Base-by-base conservation (phyloP, 2,329 filamentous ascomycete species). In the Talaromyces sp. region DNA sequence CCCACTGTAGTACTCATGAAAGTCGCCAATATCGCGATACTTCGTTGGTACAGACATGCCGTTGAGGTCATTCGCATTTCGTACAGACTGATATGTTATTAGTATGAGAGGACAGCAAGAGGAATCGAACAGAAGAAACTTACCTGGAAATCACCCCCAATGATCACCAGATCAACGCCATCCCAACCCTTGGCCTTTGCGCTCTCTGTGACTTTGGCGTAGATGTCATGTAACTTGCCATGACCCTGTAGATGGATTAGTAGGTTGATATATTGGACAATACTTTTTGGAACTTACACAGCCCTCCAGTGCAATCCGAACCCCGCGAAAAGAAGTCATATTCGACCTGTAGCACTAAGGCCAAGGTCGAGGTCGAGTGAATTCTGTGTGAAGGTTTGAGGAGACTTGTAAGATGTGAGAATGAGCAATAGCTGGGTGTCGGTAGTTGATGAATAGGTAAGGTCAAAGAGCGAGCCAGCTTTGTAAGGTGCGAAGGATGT, bases 91-190 rank as follows among this genome's bases (percentile, higher is more conserved):
- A 68, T 34, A 69, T n/a, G 58, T 29, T 36, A 43, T 67, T 60
- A 69, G 59, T 47, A 25, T 8, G 10, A 34, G 15, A 43, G 19
- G n/a, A 58, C 36, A 36, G 38, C 34, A 27, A 47, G 63, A 68
- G 29, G 17, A 49, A 13, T 54, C n/a, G n/a, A 1, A 53, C 11
- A 7, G 15, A 53, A 7, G 15, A 53, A 17, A 31, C 75, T 38
- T 79, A 90, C 90, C 82, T 97, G 92, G 70, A 99, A 99, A 75
- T 99, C 95, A 31, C 95, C 95, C 64, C 94, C 92, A 72, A 99
- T 97, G 73, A 99, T 96, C 70, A 99, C 81, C 11, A 97, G 80
- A 76, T 99, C 95, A 34, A 98, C 88, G 38, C 85, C 87, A 69
- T 90, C 83, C 93, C 94, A 97, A 27, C 85, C 85, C 71, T 91